phyloP scores from a whole-genome alignment of 2,329 filamentous ascomycete species.

The Coniochaeta sp. region DNA sequence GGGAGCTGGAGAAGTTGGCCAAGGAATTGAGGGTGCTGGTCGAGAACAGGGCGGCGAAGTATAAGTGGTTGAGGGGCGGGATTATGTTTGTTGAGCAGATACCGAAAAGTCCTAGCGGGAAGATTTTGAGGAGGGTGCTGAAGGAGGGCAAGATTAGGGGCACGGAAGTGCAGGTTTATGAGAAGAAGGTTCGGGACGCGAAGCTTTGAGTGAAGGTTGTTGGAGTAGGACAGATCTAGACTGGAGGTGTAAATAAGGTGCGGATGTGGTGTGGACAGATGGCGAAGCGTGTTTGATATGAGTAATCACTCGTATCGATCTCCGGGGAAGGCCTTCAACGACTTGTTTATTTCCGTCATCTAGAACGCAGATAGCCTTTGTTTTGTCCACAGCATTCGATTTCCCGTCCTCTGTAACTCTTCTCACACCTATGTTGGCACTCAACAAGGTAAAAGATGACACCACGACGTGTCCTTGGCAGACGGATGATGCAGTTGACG shows the following conservation, averaged over 20 bases:
- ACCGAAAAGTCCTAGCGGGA: conserved; percentile 57
- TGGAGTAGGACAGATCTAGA: background rate
- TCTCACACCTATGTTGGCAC: too few relatives aligned
- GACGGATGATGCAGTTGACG: too few relatives aligned
- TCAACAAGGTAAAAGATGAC: too few relatives aligned
- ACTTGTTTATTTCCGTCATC: too few relatives aligned
- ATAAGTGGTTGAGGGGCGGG: conserved; percentile 63
- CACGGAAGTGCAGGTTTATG: conserved; percentile 31
- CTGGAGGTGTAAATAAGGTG: background rate
- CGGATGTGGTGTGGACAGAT: background rate
- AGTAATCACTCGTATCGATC: too few relatives aligned
- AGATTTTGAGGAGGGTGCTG: conserved; percentile 34
- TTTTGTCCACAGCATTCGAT: too few relatives aligned
- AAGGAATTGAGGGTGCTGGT: conserved; percentile 51
- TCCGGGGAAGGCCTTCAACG: too few relatives aligned
- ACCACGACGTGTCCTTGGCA: too few relatives aligned
- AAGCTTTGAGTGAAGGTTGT: too few relatives aligned
- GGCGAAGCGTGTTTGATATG: background rate
- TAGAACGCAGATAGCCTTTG: too few relatives aligned
- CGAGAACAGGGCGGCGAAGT: conserved; percentile 49
- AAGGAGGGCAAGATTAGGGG: conserved; percentile 26
- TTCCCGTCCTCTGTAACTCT: too few relatives aligned
- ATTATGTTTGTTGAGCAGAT: conserved; percentile 60
- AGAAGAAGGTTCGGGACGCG: conserved; percentile 48
- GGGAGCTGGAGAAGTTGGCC: conserved; percentile 36